Conservation (phyloP, 2,329 filamentous ascomycete genomes). For the Aspergillus sp. region DNA sequence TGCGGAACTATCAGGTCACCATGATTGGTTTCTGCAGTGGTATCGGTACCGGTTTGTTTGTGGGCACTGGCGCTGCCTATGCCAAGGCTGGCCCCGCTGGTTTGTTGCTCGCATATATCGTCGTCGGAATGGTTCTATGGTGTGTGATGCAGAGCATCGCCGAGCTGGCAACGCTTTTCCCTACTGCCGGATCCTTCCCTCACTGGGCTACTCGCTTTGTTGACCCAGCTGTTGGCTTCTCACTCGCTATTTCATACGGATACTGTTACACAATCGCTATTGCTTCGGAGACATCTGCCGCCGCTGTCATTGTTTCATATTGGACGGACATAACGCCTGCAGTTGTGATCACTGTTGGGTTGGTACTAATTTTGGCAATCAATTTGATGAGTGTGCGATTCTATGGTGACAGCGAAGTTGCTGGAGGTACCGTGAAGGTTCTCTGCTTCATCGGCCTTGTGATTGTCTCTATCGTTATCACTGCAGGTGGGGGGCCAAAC, state of each 20-base stretch:
- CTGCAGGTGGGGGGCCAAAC: slow-evolving; percentile 25
- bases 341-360: slow-evolving; percentile 57
- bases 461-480: slow-evolving; percentile 27
- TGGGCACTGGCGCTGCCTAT: too few relatives aligned
- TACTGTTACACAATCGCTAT: slow-evolving; percentile 41
- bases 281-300: slow-evolving; percentile 71
- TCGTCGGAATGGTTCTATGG: slow-evolving; percentile 72
- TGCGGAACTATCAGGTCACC: slow-evolving; percentile 27
- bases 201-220: too few relatives aligned
- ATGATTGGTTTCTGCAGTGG: slow-evolving; percentile 29
- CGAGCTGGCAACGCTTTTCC: slow-evolving; percentile 83
- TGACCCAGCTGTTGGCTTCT: too few relatives aligned
- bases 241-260: too few relatives aligned
- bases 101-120: slow-evolving; percentile 55
- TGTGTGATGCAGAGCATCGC: slow-evolving; percentile 85
- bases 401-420: background rate
- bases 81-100: slow-evolving; percentile 20
- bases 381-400: too few relatives aligned
- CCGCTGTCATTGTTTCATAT: slow-evolving; percentile 75
- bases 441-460: slow-evolving; percentile 25
- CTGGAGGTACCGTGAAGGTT: slow-evolving; percentile 26
- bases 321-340: slow-evolving; percentile 63
- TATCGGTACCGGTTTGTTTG: slow-evolving; percentile 49
- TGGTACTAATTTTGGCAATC: slow-evolving; percentile 16
- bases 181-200: slow-evolving; percentile 70